Evolutionary conservation across 2,329 filamentous ascomycete genomes (phyloP).

Genomic region (Graphium sp.): DNA sequence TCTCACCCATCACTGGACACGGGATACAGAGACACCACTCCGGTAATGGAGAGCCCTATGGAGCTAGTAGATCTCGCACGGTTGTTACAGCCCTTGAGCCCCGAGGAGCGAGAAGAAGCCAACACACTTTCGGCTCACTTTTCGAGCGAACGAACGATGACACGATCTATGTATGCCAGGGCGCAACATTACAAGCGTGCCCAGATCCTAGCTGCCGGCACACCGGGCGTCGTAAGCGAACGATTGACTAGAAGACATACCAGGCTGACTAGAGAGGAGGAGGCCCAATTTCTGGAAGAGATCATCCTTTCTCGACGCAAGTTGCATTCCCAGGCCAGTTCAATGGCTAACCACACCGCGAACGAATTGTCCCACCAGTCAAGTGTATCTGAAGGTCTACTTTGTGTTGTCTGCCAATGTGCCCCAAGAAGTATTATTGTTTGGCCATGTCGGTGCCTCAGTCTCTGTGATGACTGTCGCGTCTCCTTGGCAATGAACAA

Average conservation of each 20-base stretch:
- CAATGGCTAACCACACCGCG: conserved; percentile 4
- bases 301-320: conserved; percentile 36
- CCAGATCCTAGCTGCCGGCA: conserved; percentile 29
- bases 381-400: conserved; percentile 51
- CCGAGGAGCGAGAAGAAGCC: conserved; percentile 68
- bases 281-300: conserved; percentile 43
- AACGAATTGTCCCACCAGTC: conserved; percentile 53
- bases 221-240: conserved; percentile 1
- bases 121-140: conserved; percentile 68
- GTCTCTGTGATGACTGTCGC: conserved; percentile 86
- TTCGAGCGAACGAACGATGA: conserved; percentile 54
- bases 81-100: conserved; percentile 63
- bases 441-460: conserved; percentile 92
- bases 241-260: conserved; percentile 6
- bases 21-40: conserved; percentile 32
- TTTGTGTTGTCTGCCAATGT: conserved; percentile 86
- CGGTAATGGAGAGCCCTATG: conserved; percentile 44
- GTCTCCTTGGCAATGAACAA: conserved; percentile 93
- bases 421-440: conserved; percentile 77
- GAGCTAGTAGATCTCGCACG: conserved; percentile 55
- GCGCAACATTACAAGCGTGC: conserved; percentile 53
- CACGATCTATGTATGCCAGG: conserved; percentile 59
- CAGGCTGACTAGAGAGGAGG: conserved; percentile 38
- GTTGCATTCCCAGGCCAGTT: conserved; percentile 3
- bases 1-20: conserved; percentile 42